Percentiles rank a stretch among this genome's conserved stretches.
phyloP scores from a whole-genome alignment of 768 basidiomycete species.

The Phylloporus arenicola region DNA sequence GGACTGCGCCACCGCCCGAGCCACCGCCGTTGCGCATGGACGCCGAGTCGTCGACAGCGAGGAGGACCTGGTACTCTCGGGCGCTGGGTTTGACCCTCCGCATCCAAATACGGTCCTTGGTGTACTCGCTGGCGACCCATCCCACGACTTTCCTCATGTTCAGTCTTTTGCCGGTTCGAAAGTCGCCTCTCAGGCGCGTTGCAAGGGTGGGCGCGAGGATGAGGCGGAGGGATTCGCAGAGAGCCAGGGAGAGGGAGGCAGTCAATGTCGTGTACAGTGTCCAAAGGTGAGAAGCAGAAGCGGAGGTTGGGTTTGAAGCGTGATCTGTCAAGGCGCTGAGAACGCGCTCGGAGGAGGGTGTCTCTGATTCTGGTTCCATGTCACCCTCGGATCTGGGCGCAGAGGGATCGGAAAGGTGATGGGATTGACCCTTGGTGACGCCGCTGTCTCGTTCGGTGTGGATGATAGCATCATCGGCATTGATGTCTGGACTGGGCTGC shows the following conservation, averaged over 20 bases:
- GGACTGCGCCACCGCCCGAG: constrained; percentile 39
- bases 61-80: constrained; percentile 91
- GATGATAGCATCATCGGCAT: constrained; percentile 43
- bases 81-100: constrained; percentile 90
- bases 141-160: constrained; percentile 99
- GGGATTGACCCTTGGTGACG: not conserved
- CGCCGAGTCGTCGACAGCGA: constrained; percentile 92
- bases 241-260: constrained; percentile 80
- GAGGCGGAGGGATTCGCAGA: constrained; percentile 95
- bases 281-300: constrained; percentile 72
- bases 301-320: constrained; percentile 16
- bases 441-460: constrained; percentile 25
- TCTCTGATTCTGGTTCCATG: constrained; percentile 14
- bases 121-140: constrained; percentile 97
- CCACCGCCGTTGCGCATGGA: constrained; percentile 58
- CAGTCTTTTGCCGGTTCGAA: constrained; percentile 92
- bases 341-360: constrained; percentile 16
- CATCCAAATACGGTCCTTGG: constrained; percentile 99
- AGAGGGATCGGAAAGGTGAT: constrained; percentile 22
- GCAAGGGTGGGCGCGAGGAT: constrained; percentile 94
- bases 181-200: constrained; percentile 92
- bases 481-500: constrained; percentile 25
- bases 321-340: constrained; percentile 18
- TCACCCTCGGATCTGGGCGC: constrained; percentile 29
- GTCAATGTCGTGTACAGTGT: constrained; percentile 86